Evolutionary conservation across 2,329 filamentous ascomycete species (phyloP), one percentile per base, ranked within the genome.

Genomic region (Curvularia lunata): DNA sequence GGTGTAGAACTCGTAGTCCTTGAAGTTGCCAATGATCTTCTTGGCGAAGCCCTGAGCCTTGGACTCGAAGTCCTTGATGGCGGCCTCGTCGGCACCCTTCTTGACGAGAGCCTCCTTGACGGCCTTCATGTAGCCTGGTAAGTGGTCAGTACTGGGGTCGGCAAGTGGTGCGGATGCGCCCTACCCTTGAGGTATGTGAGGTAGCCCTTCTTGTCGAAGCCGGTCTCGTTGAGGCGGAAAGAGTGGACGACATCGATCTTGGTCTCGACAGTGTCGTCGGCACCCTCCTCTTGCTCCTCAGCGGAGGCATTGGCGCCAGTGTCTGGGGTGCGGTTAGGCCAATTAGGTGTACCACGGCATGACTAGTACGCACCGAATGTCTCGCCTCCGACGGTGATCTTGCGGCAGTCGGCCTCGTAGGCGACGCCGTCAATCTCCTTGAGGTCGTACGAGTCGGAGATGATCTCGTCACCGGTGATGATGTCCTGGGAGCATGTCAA

Each of bases 221-320:
- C 78, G 59, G 90, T 93, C 78, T 83, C 83, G 81, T 90, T 85
- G 64, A 97, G 87, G 77, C 92, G 91, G 90, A 98, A 98, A 72
- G 91, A 91, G 84, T 93, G 84, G 78, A 96, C 86, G 64, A 98
- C 88, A 82, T 99, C 93, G 85, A 96, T 96, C 82, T 97, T 93
- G 77, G 87, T 87, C 81, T 88, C 80, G 58, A 80, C 78, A 47
- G 70, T 54, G 71, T 96, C 92, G 48, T 96, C 93, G 70, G 88
- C 70, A 65, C 79, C 89, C 71, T 93, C 91, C 0, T 88, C 91
- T 54, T 83, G 91, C 78, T 90, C 94, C 84, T 98, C 95, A 62
- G 95, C 93, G 72, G 94, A 98, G 71, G 95, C 91, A 82, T 99
- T 99, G 84, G 93, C 95, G 79, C 95, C 95, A 74, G 85, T 95